A percentile compares a stretch with the other conserved stretches of the same genome.
These are phyloP conservation scores for Salpingoeca rosetta DNA, from an alignment of 78 protist species.

Conservation along the genomic window DNA sequence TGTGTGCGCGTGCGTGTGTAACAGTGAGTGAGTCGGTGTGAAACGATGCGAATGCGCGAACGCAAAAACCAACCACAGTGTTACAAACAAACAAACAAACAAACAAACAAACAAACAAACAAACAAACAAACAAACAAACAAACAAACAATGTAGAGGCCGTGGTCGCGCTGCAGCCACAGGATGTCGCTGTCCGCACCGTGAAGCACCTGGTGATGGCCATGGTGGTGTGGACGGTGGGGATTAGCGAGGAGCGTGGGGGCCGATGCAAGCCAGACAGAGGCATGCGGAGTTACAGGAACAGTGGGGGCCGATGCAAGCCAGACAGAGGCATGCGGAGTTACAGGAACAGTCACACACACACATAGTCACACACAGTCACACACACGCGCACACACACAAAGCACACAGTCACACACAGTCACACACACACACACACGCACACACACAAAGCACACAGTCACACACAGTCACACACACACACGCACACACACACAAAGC, in stretches of 20 bases:
- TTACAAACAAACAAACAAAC: too few relatives aligned
- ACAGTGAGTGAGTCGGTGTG: background rate
- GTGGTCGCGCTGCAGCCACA: constrained; percentile 90
- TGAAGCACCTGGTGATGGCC: constrained; percentile 78
- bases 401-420: background rate
- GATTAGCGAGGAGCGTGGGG: too few relatives aligned
- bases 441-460: background rate
- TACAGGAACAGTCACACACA: too few relatives aligned
- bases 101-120: too few relatives aligned
- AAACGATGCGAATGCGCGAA: background rate
- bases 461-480: background rate
- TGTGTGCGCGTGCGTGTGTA: too few relatives aligned
- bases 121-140: too few relatives aligned
- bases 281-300: too few relatives aligned
- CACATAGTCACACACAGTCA: too few relatives aligned
- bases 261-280: too few relatives aligned
- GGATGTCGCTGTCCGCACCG: constrained; percentile 76
- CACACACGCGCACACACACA: too few relatives aligned
- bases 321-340: too few relatives aligned
- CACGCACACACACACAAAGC: background rate
- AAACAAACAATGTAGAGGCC: constrained; percentile 94
- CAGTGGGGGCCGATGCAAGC: too few relatives aligned
- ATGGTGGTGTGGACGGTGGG: constrained; percentile 84
- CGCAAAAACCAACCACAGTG: constrained; percentile 49
- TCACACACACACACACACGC: background rate